Evolutionary conservation across 129 eudicot species (phyloP).

Genomic region (Helianthus tuberosus): DNA sequence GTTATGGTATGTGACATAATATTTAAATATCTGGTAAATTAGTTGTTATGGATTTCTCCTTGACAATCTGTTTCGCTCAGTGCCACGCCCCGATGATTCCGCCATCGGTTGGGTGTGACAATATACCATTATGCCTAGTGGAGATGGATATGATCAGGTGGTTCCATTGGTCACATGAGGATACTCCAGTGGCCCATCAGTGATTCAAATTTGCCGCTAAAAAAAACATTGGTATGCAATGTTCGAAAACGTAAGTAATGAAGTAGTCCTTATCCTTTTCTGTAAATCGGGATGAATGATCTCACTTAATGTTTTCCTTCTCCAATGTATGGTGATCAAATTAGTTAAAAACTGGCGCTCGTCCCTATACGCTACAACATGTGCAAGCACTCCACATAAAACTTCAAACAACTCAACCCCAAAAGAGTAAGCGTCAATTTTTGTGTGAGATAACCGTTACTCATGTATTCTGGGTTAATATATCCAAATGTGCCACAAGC

Average conservation of each 20-base stretch:
- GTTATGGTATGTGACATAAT: no score
- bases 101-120: no score
- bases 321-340: background rate
- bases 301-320: background rate
- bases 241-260: background rate
- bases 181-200: no score
- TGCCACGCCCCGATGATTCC: no score
- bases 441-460: background rate
- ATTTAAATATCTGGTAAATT: no score
- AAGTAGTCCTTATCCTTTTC: background rate
- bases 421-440: background rate
- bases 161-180: no score
- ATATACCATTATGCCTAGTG: no score
- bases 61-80: no score
- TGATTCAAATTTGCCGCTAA: no score
- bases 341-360: background rate
- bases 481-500: constrained; percentile 23
- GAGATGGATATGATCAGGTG: no score
- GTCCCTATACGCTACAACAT: background rate
- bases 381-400: background rate
- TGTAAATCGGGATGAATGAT: background rate
- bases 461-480: constrained; percentile 20
- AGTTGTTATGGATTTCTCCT: no score
- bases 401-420: constrained; percentile 14
- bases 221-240: constrained; percentile 21